Conservation (phyloP, 768 basidiomycete genomes). For the Lepiota brunneoincarnata region DNA sequence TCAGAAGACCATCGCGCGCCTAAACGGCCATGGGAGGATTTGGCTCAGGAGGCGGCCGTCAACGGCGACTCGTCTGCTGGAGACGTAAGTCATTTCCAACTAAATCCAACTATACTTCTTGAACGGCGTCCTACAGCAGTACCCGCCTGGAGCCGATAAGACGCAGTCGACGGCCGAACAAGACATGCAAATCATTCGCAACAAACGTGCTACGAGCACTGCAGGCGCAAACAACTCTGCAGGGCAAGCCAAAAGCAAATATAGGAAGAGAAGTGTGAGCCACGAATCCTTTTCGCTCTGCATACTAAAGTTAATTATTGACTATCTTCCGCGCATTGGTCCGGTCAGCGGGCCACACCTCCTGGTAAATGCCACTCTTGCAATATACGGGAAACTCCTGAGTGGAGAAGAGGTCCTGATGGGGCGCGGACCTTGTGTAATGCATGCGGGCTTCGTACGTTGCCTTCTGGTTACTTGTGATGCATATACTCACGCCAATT, state of each 20-base stretch:
- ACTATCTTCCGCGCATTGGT: conserved; percentile 29
- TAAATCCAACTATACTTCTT: background rate
- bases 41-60: conserved; percentile 40
- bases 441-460: conserved; percentile 82
- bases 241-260: conserved; percentile 73
- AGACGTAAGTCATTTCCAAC: background rate
- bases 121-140: conserved; percentile 16
- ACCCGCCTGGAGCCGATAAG: conserved; percentile 26
- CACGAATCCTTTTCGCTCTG: conserved; percentile 9
- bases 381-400: conserved; percentile 85
- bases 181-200: conserved; percentile 84
- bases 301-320: conserved; percentile 15
- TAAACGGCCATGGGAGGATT: conserved; percentile 80
- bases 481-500: background rate
- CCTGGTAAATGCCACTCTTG: conserved; percentile 88
- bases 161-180: conserved; percentile 68
- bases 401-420: conserved; percentile 84
- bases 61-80: conserved; percentile 16
- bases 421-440: conserved; percentile 83
- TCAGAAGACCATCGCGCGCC: conserved; percentile 59
- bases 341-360: conserved; percentile 72
- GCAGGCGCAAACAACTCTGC: conserved; percentile 48
- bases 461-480: conserved; percentile 4
- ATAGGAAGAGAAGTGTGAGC: conserved; percentile 83
- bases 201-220: conserved; percentile 72